phyloP scores from a whole-genome alignment of 768 basidiomycete genomes.

The Boletus coccyginus region DNA sequence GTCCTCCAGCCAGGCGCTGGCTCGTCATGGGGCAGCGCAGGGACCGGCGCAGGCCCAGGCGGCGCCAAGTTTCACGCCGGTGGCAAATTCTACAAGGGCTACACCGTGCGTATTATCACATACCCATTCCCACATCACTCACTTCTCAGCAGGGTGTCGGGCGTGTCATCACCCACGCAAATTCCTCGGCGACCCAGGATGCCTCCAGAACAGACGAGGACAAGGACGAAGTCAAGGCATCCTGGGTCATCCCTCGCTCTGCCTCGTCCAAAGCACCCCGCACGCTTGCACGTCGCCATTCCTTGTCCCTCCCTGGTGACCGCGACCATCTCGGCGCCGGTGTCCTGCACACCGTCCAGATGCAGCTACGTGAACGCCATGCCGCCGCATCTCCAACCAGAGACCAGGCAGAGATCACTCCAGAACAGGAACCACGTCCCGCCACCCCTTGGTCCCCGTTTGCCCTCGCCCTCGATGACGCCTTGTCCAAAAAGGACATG shows the following conservation, averaged over 20 bases:
- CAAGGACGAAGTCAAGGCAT: conserved; percentile 44
- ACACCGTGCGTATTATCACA: conserved; percentile 47
- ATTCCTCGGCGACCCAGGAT: conserved; percentile 56
- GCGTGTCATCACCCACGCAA: conserved; percentile 71
- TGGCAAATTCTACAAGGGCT: conserved; percentile 66
- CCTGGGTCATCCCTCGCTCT: conserved; percentile 30
- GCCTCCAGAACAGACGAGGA: conserved; percentile 53
- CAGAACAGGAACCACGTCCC: conserved; percentile 24
- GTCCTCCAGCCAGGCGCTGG: conserved; percentile 61
- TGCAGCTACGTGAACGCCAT: conserved; percentile 61
- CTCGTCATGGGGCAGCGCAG: conserved; percentile 53
- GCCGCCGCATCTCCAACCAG: conserved; percentile 34
- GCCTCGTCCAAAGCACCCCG: conserved; percentile 37
- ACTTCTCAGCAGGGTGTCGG: conserved; percentile 52
- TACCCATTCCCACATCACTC: background rate
- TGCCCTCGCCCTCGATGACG: conserved; percentile 16
- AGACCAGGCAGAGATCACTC: conserved; percentile 12
- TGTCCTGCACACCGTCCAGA: conserved; percentile 61
- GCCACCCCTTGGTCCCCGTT: conserved; percentile 24
- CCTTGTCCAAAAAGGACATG: conserved; percentile 12
- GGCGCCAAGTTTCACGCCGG: conserved; percentile 72
- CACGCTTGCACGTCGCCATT: conserved; percentile 55
- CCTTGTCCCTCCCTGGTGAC: conserved; percentile 51
- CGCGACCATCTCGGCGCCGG: conserved; percentile 38
- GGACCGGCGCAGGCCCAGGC: conserved; percentile 56